Evolutionary conservation across 2,329 filamentous ascomycete species (phyloP), one percentile per base, ranked within the genome.

Genomic region (Calonectria leucothoes): DNA sequence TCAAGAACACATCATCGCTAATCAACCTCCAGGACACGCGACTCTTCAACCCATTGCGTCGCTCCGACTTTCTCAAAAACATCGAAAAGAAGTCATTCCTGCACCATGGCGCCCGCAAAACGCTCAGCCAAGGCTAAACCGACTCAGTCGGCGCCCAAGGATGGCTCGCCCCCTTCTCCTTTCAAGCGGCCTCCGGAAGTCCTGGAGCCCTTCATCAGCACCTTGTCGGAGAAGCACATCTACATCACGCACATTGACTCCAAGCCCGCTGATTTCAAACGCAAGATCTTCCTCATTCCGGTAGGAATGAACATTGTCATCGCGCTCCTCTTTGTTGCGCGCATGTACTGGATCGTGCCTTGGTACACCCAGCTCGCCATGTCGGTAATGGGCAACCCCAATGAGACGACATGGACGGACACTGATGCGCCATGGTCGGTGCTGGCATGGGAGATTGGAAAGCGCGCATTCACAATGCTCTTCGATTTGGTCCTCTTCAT

Each of bases 241-340:
- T 98, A 98, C 89, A 90, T 98, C 80, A 89, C 93, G 35, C 95
- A 98, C 86, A 88, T 98, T 84, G 96, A 98, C 87, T 86, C 85
- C 73, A 92, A 93, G 74, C 92, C 93, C 0, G 84, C 85, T 25
- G 88, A 89, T 33, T 91, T 96, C 85, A 98, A 98, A 86, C 91
- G 91, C 82, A 94, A 94, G 81, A 93, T 97, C 80, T 98, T 98
- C 85, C 80, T 92, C 61, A 92, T 98, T 0, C 95, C 96, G 20
- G 88, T 95, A 23, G 83, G 92, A 23, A 91, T 98, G 85, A 98
- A 98, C 84, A 71, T 93, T 39, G 84, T 87, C 77, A 92, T 98
- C 71, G 86, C 88, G 11, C 80, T 88, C 2, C 84, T 94, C 37
- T 91, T 98, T 78, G 78, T 88, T 72, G 92, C 92, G 87, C 93